Evolutionary conservation across 192 early-diverging fungal species (phyloP), one percentile per base, ranked within the genome.

Genomic region (Piromyces finnis): DNA sequence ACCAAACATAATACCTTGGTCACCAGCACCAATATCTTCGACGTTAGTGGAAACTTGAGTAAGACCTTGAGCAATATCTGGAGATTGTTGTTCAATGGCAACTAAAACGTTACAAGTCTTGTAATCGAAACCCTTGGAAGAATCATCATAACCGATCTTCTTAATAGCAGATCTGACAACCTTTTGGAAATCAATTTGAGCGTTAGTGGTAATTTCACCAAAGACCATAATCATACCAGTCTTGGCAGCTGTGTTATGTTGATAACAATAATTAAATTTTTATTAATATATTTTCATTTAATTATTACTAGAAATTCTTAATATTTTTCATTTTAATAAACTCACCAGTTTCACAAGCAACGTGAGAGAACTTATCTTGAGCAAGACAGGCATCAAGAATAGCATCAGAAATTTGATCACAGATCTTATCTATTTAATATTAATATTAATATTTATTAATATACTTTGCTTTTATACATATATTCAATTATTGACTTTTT

Each of bases 181-280:
- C 93, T 96, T 96, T 88, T 99, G 97, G 93, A 97, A 99, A 91
- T 99, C 97, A 79, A 99, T 88, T 79, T 84, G 87, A 77, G 97
- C 97, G 91, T 95, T 95, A 93, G 97, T 99, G 84, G 96, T 96
- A 90, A 99, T 99, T 89, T 99, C 97, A 87, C 97, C 97, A 86
- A 99, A 95, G 36, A 99, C 97, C 95, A 99, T 97, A 88, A 99
- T 92, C 94, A 99, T 96, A 85, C 97, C 97, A 83, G 97, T 99
- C 93, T 99, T 99, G 89, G 97, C 92, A 79, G 97, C 97, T 68
- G n/a, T 68, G 9, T 22, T 11, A n/a, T n/a, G 9, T 22, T 14
- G 22, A 51, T 22, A 22, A 51, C 17, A 68, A n/a, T 68, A n/a
- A 22, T 5, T n/a, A n/a, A 11, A 68, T n/a, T 26, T 26, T 26